Evolutionary conservation across 768 basidiomycete species (phyloP).

Genomic region (Trametes punicea): DNA sequence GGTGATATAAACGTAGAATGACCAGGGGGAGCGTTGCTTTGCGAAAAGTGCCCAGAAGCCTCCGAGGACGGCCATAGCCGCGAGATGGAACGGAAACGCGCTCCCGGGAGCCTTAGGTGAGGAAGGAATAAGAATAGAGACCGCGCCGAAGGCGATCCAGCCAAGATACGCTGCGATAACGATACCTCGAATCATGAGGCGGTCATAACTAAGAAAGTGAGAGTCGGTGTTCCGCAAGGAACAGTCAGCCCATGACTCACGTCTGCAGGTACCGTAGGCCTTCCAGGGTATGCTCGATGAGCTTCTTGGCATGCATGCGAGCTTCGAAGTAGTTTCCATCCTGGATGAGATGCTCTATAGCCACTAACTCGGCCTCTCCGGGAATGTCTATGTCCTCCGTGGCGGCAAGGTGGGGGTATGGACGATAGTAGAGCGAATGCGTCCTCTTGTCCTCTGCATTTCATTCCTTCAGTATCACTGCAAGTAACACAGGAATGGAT

Average conservation of each 20-base stretch:
- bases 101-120: slow-evolving; percentile 18
- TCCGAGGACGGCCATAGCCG: slow-evolving; percentile 30
- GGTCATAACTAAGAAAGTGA: slow-evolving; percentile 55
- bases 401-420: slow-evolving; percentile 50
- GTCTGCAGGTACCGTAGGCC: slow-evolving; percentile 81
- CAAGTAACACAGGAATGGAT: neutral
- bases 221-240: neutral
- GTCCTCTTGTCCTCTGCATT: slow-evolving; percentile 56
- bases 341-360: slow-evolving; percentile 46
- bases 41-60: slow-evolving; percentile 50
- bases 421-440: slow-evolving; percentile 60
- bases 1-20: slow-evolving; percentile 69
- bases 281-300: slow-evolving; percentile 51
- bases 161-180: slow-evolving; percentile 72
- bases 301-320: slow-evolving; percentile 43
- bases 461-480: neutral
- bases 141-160: slow-evolving; percentile 68
- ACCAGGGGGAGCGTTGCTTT: slow-evolving; percentile 63
- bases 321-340: slow-evolving; percentile 45
- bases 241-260: slow-evolving; percentile 23
- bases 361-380: slow-evolving; percentile 35
- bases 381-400: slow-evolving; percentile 24
- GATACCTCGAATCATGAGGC: slow-evolving; percentile 63
- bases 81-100: slow-evolving; percentile 20
- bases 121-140: slow-evolving; percentile 50